A percentile compares a stretch with the other conserved stretches of the same genome.
Conservation (phyloP, 345 rosid species). For the Salix purpurea region DNA sequence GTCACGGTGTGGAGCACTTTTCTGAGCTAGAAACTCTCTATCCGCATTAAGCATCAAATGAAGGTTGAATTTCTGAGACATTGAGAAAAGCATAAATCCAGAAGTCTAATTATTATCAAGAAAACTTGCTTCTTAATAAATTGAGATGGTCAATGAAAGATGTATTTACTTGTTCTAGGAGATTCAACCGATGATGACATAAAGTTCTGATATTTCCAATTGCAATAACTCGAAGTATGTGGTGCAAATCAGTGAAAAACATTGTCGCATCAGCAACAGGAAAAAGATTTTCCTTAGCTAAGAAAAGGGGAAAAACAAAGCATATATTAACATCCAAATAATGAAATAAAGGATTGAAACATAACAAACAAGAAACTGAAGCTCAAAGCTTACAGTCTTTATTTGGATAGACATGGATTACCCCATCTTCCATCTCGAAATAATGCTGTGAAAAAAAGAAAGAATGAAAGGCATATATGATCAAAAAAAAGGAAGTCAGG, state of each 20-base stretch:
- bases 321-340: not conserved
- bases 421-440: slow-evolving; percentile 96
- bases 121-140: slow-evolving; percentile 3
- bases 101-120: slow-evolving; percentile 2
- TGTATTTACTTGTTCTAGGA: slow-evolving; percentile 76
- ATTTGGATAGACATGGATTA: slow-evolving; percentile 76
- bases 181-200: slow-evolving; percentile 87
- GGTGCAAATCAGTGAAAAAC: slow-evolving; percentile 87
- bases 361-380: slow-evolving; percentile 14
- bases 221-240: slow-evolving; percentile 70
- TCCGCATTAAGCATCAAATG: slow-evolving; percentile 99
- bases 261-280: slow-evolving; percentile 81
- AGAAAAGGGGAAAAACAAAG: slow-evolving; percentile 1
- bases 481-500: not conserved
- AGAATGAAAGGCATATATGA: slow-evolving; percentile 13
- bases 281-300: slow-evolving; percentile 79
- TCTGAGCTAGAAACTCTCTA: slow-evolving; percentile 93
- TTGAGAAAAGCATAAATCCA: slow-evolving; percentile 9
- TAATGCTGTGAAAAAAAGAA: slow-evolving; percentile 60
- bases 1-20: slow-evolving; percentile 99
- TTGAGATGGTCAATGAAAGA: not conserved
- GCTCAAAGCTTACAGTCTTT: slow-evolving; percentile 59
- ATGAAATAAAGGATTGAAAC: not conserved
- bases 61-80: slow-evolving; percentile 88
- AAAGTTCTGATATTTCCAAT: slow-evolving; percentile 89